phyloP scores from a whole-genome alignment of 1,284 basidiomycete species.

The Paramarasmius palmivorus region DNA sequence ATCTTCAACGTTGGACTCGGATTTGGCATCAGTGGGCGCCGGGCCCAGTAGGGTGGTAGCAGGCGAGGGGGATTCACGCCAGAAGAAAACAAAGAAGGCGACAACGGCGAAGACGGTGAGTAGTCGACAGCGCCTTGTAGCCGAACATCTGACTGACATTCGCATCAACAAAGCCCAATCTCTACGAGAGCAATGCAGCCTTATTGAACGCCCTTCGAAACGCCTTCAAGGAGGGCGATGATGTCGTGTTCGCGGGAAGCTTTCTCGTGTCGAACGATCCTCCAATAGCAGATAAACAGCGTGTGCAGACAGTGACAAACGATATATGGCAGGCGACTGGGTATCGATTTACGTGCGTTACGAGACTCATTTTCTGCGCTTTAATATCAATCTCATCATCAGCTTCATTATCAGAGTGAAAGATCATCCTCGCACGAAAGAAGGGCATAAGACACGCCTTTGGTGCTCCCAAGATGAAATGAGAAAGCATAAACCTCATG shows the following conservation, averaged over 20 bases:
- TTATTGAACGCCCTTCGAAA: neutral
- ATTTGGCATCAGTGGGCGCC: neutral
- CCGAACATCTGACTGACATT: neutral
- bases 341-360: constrained; percentile 46
- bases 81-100: constrained; percentile 1
- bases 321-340: constrained; percentile 48
- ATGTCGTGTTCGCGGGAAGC: constrained; percentile 14
- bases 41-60: neutral
- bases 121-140: neutral
- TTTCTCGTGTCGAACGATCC: constrained; percentile 23
- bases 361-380: neutral
- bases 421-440: constrained; percentile 44
- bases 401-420: constrained; percentile 35
- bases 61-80: neutral
- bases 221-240: constrained; percentile 4
- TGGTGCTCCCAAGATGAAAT: constrained; percentile 50
- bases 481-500: constrained; percentile 35
- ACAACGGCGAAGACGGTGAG: constrained; percentile 1
- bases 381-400: constrained; percentile 2
- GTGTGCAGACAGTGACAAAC: constrained; percentile 37
- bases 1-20: neutral
- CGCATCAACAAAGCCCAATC: neutral
- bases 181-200: neutral
- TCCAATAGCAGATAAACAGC: constrained; percentile 37
- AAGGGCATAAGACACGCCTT: constrained; percentile 46